Conservation (phyloP, 2,329 filamentous ascomycete species). For the Kalaharituber pfeilii region DNA sequence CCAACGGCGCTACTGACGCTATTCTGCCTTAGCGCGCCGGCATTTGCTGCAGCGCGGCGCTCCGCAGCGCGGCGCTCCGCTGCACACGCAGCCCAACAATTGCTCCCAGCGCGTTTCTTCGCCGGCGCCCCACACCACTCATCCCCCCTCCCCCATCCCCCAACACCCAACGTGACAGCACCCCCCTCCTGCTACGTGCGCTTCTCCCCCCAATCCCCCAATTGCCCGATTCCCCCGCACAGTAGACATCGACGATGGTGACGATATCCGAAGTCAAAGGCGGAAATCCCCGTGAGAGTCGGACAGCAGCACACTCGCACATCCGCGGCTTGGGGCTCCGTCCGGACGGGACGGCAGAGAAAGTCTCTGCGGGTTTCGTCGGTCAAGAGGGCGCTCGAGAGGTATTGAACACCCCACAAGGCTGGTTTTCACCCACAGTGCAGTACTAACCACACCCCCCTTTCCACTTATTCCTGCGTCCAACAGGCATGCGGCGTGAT, state of each 20-base stretch:
- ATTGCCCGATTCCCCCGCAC: neutral
- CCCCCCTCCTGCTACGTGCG: neutral
- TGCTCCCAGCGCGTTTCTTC: neutral
- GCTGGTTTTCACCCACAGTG: neutral
- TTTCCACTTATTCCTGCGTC: neutral
- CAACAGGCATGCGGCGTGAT: slow-evolving; percentile 80
- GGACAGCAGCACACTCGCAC: slow-evolving; percentile 91
- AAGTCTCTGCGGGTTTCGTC: slow-evolving; percentile 65
- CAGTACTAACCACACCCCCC: slow-evolving; percentile 3
- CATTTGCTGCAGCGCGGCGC: neutral
- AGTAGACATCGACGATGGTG: slow-evolving; percentile 41
- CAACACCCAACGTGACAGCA: neutral
- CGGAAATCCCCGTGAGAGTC: slow-evolving; percentile 71
- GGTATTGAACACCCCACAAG: slow-evolving; percentile 34
- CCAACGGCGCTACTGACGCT: neutral
- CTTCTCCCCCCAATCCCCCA: neutral
- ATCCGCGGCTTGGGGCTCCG: slow-evolving; percentile 89
- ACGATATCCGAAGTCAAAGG: slow-evolving; percentile 89
- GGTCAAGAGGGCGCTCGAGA: slow-evolving; percentile 78
- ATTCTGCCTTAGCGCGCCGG: neutral
- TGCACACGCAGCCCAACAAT: neutral
- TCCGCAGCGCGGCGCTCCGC: neutral
- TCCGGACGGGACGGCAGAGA: slow-evolving; percentile 68
- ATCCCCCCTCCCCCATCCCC: neutral
- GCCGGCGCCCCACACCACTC: neutral